Conservation (phyloP, 2,329 filamentous ascomycete species). For the Lachnum nothofagi region DNA sequence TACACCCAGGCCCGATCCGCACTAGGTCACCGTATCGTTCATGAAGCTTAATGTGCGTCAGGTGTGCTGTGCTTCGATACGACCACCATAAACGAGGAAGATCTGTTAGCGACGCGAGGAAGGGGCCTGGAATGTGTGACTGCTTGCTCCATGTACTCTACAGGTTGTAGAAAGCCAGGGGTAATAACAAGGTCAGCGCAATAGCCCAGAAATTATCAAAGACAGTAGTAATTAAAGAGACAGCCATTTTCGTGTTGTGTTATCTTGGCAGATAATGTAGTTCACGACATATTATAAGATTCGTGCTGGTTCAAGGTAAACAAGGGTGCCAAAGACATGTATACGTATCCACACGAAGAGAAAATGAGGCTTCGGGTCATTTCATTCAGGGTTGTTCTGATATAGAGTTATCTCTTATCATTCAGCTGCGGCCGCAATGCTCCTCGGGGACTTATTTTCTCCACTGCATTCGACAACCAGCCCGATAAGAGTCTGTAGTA, state of each 20-base stretch:
- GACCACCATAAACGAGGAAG: conserved; percentile 15
- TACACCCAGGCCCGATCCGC: conserved; percentile 21
- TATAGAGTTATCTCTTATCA: too few species aligned
- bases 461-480: too few species aligned
- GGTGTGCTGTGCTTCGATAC: conserved; percentile 11
- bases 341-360: background rate
- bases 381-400: too few species aligned
- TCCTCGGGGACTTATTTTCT: too few species aligned
- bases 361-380: background rate
- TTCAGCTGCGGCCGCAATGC: too few species aligned
- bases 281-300: background rate
- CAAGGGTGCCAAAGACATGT: background rate
- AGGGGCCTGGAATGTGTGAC: conserved; percentile 19
- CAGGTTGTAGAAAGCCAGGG: too few species aligned
- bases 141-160: too few species aligned
- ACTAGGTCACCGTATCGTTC: conserved; percentile 18
- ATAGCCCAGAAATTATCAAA: background rate
- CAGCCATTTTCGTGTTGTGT: background rate
- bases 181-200: background rate
- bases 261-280: background rate
- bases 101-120: conserved; percentile 18
- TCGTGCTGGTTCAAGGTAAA: too few species aligned
- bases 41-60: conserved; percentile 13
- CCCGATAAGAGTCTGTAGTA: too few species aligned
- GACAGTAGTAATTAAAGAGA: background rate